Percentiles rank a stretch among this genome's conserved stretches.
phyloP scores from a whole-genome alignment of 805 yeast genomes.

The Wickerhamomyces chaumierensis region DNA sequence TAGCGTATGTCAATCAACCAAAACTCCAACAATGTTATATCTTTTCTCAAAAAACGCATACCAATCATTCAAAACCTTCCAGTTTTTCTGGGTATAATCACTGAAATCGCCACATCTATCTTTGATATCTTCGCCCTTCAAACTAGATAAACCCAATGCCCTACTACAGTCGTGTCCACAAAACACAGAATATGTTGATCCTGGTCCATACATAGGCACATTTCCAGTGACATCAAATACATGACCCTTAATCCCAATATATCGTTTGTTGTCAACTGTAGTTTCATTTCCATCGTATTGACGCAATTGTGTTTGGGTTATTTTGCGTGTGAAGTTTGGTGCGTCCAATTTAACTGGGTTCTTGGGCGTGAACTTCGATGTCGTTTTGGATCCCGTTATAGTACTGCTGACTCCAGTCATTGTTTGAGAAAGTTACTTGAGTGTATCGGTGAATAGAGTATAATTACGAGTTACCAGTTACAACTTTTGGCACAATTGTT shows the following conservation, averaged over 20 bases:
- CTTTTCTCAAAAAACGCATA: slow-evolving; percentile 43
- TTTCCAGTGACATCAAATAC: slow-evolving; percentile 72
- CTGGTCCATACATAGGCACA: slow-evolving; percentile 61
- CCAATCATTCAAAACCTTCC: slow-evolving; percentile 65
- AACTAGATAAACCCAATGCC: slow-evolving; percentile 60
- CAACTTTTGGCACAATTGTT: no score
- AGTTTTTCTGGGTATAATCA: slow-evolving; percentile 47
- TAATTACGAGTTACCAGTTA: no score
- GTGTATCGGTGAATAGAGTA: no score
- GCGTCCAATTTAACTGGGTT: slow-evolving; percentile 38
- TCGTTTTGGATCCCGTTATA: background rate
- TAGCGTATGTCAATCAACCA: no score
- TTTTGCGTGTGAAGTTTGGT: slow-evolving; percentile 31
- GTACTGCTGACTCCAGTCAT: no score
- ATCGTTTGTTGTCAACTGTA: slow-evolving; percentile 29
- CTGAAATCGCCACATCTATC: slow-evolving; percentile 34
- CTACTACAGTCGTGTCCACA: slow-evolving; percentile 74
- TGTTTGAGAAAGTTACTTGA: no score
- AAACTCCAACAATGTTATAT: slow-evolving; percentile 9
- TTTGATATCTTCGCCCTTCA: slow-evolving; percentile 35
- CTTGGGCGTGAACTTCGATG: slow-evolving; percentile 39
- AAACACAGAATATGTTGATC: slow-evolving; percentile 57
- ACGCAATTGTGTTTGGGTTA: slow-evolving; percentile 31
- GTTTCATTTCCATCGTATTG: slow-evolving; percentile 33
- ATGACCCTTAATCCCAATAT: slow-evolving; percentile 65